These are phyloP conservation scores for Aspergillus terreus DNA, from an alignment of 2,329 filamentous ascomycete genomes.

Conservation along the genomic window DNA sequence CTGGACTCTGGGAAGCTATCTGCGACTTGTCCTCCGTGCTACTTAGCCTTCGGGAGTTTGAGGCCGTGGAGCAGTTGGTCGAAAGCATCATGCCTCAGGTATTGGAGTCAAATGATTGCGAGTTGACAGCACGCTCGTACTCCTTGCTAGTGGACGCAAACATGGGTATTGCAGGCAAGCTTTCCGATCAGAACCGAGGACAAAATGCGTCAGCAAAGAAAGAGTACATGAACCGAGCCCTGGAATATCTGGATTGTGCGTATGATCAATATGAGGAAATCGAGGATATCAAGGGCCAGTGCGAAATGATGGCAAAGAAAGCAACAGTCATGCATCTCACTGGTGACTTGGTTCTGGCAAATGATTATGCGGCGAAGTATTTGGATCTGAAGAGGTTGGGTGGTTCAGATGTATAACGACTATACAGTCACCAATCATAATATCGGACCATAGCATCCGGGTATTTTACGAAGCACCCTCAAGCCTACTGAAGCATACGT, in stretches of 20 bases:
- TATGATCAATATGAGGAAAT: constrained; percentile 63
- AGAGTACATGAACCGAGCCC: constrained; percentile 57
- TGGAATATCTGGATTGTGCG: constrained; percentile 60
- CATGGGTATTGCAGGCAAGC: constrained; percentile 66
- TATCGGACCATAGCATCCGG: too few relatives aligned
- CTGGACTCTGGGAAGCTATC: constrained; percentile 69
- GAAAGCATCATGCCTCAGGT: constrained; percentile 70
- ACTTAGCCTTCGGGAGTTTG: constrained; percentile 66
- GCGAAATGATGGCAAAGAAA: constrained; percentile 79
- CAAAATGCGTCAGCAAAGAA: constrained; percentile 38
- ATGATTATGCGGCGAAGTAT: constrained; percentile 65
- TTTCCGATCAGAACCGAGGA: constrained; percentile 30
- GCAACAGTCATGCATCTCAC: constrained; percentile 69
- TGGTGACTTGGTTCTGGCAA: constrained; percentile 61
- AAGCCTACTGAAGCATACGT: neutral
- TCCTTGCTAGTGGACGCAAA: constrained; percentile 69
- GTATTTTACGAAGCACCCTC: too few relatives aligned
- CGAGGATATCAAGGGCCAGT: constrained; percentile 66
- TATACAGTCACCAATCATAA: too few relatives aligned
- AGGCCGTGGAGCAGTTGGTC: constrained; percentile 62
- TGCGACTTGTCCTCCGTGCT: constrained; percentile 66
- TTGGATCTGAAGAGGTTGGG: constrained; percentile 52
- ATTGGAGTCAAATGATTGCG: constrained; percentile 65
- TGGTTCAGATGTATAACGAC: neutral
- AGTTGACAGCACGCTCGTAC: constrained; percentile 64